Evolutionary conservation across 768 basidiomycete species (phyloP), one percentile per base, ranked within the genome.

Genomic region (Termitomyces sp.): DNA sequence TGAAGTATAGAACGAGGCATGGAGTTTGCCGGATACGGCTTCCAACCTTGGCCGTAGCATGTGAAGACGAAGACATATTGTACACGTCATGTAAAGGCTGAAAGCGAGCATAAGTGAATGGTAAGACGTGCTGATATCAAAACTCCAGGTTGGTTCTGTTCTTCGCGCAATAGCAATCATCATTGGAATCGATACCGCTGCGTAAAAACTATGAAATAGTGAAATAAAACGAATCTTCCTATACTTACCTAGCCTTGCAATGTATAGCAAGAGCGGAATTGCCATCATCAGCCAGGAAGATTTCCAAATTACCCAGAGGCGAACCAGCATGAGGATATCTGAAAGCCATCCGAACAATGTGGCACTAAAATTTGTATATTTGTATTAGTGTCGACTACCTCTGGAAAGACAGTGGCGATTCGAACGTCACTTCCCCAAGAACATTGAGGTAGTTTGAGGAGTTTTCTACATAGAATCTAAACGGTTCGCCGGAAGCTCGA

Each of bases 1-100:
- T 1, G 73, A 73, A 19, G 70, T 75, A 51, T 76, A 76, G n/a
- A 70, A 67, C 5, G 68, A 66, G 1, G 75, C 73, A 49, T 70
- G 67, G 6, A 75, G 63, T 33, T 63, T 68, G 19, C 74, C 75
- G 11, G 72, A 53, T 1, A 73, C 71, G 11, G 62, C 66, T 54
- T 72, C 71, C 21, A 73, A 63, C 50, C 67, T 69, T 23, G 61
- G 60, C 0, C 74, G 70, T 59, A 75, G 65, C 60, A 65, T 70
- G 33, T 57, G 60, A 11, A 76, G 64, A 33, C 71, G 70, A 40
- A 70, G 37, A 15, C 60, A 63, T 28, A 76, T 71, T 30, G 68
- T 54, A 14, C 35, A 54, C 2, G 73, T 72, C 35, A 66, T 50
- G 26, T 70, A 56, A 47, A 70, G 45, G 54, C 74, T 75, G 47